Evolutionary conservation across 257 asterid species (phyloP), one percentile per base, ranked within the genome.

Genomic region (Jaltomata sinuosa): DNA sequence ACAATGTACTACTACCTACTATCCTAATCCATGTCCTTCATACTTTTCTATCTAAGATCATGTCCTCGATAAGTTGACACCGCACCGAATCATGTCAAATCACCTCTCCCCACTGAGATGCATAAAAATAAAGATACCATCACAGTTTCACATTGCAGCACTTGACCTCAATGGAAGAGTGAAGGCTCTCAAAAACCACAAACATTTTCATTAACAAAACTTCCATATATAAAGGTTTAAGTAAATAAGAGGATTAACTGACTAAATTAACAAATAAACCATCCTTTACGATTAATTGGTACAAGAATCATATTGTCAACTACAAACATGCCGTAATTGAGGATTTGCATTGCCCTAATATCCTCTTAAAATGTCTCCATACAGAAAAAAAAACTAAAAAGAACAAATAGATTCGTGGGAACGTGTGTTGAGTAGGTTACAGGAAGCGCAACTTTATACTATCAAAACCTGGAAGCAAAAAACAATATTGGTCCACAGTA

Each of bases 351-450:
- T 65, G 50, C 11, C 50, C 84, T 64, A 88, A 88, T 86, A 82
- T 85, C 85, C 80, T 74, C 85, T 80, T 79, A 52, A 90, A 81
- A 61, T 76, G 89, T 83, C 80, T 84, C 71, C 57, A 52, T 52
- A 84, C 74, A 83, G 45, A 81, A 68, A 80, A 55, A 64, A 84
- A 82, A 29, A 45, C 79, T 38, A 59, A 62, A 40, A 84, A 71
- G 78, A 87, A 78, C 84, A 89, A 87, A 86, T 25, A 71, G 72
- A 83, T 77, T 67, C 85, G 40, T 54, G 67, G 69, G 57, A 83
- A 42, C 45, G 10, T 81, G 55, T 81, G 22, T 69, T 27, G 83
- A 79, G 22, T 61, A 81, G 84, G 84, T 81, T 81, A 81, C 84
- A 81, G 27, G 57, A 81, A 61, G 77, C 78, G 77, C 78, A 81